Base-by-base conservation (phyloP, 202 grass and related monocot genomes). In the Zizania palustris region DNA sequence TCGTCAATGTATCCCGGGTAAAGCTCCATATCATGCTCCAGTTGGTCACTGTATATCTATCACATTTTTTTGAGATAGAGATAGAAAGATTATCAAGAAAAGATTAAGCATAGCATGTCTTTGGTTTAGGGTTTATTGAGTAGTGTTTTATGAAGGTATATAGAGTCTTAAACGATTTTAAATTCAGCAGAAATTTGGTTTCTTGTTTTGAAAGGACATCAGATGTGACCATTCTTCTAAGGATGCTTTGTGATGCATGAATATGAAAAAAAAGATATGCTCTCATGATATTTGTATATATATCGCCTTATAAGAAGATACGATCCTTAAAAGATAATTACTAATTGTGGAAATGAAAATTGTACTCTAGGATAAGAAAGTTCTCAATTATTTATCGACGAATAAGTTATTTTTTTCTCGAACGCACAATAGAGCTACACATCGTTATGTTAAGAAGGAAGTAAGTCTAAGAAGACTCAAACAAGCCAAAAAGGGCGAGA, bases 1-100 rank as follows among this genome's bases (percentile, higher is more conserved):
- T 90, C 89, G 65, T 91, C 86, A 59, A 97, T 88, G 61, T 92
- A 93, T 67, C 74, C 88, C 33, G 67, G 86, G 70, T 91, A 93
- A 84, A 97, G 84, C 88, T 93, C 88, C 90, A 97, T 97, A 59
- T 77, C 84, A 90, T 90, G 10, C 60, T 76, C 70, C 36, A 66
- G 37, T 72, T 78, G 77, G 77, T 69, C 56, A 74, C 51, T 59
- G 41, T 84, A 18, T 58, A 76, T 69, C 70, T 77, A 46, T 46
- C 9, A 56, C 4, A 44, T 13, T 61, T 35, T 3, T 33, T 12
- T 2, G n/a, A 38, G 60, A 7, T 0, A 19, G 14, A 38, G 54
- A 55, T 0, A 28, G 28, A 28, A 2, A 37, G 28, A 28, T 28
- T n/a, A n/a, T n/a, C n/a, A n/a, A n/a, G n/a, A n/a, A n/a, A n/a